Percentiles rank a stretch among this genome's conserved stretches.
phyloP scores from a whole-genome alignment of 805 yeast species.

The Starmerella stellata region DNA sequence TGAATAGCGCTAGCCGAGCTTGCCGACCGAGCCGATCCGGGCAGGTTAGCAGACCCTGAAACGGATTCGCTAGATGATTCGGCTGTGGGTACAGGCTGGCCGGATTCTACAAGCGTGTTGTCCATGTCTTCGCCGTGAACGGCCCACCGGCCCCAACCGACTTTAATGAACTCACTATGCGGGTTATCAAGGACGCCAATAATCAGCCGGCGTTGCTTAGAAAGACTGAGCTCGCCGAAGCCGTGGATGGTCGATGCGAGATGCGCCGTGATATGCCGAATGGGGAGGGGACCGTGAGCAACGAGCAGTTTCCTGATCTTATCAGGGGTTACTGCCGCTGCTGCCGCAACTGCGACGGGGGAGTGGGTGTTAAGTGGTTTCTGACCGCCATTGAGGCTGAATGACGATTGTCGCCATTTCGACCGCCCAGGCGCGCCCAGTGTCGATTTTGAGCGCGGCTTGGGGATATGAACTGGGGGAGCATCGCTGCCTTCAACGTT shows the following conservation, averaged over 20 bases:
- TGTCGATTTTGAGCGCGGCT: slow-evolving; percentile 13
- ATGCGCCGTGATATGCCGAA: slow-evolving; percentile 71
- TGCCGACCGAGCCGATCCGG: neutral
- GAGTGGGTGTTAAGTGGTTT: slow-evolving; percentile 42
- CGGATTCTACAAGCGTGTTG: neutral
- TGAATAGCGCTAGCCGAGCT: neutral
- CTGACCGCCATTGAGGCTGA: slow-evolving; percentile 2
- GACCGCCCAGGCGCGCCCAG: slow-evolving; percentile 7
- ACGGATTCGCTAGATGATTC: no score
- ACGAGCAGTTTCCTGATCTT: slow-evolving; percentile 51
- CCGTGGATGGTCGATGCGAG: slow-evolving; percentile 56
- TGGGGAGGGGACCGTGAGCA: slow-evolving; percentile 72
- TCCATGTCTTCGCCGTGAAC: slow-evolving; percentile 29
- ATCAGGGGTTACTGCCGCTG: slow-evolving; percentile 64
- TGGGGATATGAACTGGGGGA: neutral
- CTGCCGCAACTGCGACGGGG: slow-evolving; percentile 77
- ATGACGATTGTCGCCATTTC: slow-evolving; percentile 12
- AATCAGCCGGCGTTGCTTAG: slow-evolving; percentile 76
- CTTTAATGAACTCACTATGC: slow-evolving; percentile 58
- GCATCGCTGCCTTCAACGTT: neutral
- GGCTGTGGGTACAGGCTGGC: neutral
- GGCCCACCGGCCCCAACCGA: slow-evolving; percentile 98
- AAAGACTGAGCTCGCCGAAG: slow-evolving; percentile 60
- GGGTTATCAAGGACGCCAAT: slow-evolving; percentile 75
- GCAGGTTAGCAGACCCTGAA: neutral